These are phyloP conservation scores for Heracleum sosnowskyi DNA, from an alignment of 129 eudicot species.

Conservation along the genomic window DNA sequence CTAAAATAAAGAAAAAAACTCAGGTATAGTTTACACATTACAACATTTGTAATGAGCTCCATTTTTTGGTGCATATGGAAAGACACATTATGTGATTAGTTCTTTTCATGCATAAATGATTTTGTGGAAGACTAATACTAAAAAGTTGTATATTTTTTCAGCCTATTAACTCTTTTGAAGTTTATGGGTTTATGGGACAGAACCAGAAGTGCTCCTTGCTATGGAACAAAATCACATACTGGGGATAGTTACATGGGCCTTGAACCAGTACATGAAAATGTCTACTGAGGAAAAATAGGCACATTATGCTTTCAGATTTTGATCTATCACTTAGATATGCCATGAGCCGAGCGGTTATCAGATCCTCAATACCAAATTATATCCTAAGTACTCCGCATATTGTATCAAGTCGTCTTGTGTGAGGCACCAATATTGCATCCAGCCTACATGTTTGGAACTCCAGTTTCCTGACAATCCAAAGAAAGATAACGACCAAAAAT, in stretches of 20 bases:
- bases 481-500: conserved; percentile 44
- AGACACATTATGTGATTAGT: background rate
- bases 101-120: background rate
- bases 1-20: background rate
- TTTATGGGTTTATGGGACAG: conserved; percentile 83
- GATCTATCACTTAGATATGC: conserved; percentile 83
- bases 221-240: conserved; percentile 91
- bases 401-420: conserved; percentile 67
- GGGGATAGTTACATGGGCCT: conserved; percentile 82
- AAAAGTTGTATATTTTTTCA: background rate
- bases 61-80: background rate
- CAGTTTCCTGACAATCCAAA: conserved; percentile 45
- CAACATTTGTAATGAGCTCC: background rate
- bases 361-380: conserved; percentile 38
- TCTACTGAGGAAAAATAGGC: conserved; percentile 87
- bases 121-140: background rate
- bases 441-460: conserved; percentile 66
- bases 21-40: background rate
- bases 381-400: conserved; percentile 53
- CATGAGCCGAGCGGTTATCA: conserved; percentile 74
- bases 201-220: conserved; percentile 66
- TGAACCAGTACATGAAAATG: conserved; percentile 57
- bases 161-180: background rate
- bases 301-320: conserved; percentile 92
- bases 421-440: conserved; percentile 70